Evolutionary conservation across 768 basidiomycete genomes (phyloP).

Genomic region (Leccinum obscurum): DNA sequence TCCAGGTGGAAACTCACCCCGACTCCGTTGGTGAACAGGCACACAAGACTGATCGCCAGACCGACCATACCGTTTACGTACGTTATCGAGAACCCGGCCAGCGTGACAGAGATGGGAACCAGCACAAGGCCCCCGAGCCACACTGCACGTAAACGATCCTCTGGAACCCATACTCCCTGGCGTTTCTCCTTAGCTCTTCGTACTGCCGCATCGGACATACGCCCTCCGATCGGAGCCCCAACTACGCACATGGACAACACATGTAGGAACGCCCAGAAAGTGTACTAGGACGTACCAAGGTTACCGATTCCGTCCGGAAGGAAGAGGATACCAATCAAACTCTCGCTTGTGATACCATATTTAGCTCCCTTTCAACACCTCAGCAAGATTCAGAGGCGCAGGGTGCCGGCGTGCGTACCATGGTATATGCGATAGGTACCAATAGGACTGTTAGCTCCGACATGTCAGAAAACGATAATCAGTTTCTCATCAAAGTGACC

Average conservation of each 20-base stretch:
- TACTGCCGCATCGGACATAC: slow-evolving; percentile 56
- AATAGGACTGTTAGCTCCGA: slow-evolving; percentile 37
- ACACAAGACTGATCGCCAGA: slow-evolving; percentile 49
- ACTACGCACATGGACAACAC: slow-evolving; percentile 35
- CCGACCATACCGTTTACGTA: slow-evolving; percentile 53
- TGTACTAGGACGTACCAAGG: slow-evolving; percentile 13
- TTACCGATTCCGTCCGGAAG: slow-evolving; percentile 31
- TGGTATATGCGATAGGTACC: slow-evolving; percentile 63
- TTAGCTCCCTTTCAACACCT: slow-evolving; percentile 45
- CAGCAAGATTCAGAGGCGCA: neutral
- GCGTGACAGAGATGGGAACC: slow-evolving; percentile 52
- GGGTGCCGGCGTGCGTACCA: slow-evolving; percentile 38
- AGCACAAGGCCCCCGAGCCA: slow-evolving; percentile 47
- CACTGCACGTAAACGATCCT: slow-evolving; percentile 62
- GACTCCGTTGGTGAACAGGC: slow-evolving; percentile 62
- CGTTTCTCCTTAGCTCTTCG: slow-evolving; percentile 48
- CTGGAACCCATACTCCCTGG: slow-evolving; percentile 61
- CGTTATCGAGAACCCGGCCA: slow-evolving; percentile 49
- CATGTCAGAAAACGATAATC: neutral
- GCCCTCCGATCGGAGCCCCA: slow-evolving; percentile 60
- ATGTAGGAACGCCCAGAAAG: neutral
- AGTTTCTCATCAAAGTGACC: slow-evolving; percentile 23
- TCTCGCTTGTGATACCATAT: slow-evolving; percentile 26
- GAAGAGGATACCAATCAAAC: slow-evolving; percentile 24
- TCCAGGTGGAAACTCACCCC: slow-evolving; percentile 44